Percentiles rank a stretch among this genome's conserved stretches.
Conservation (phyloP, 306 rosid genomes). For the Quercus engelmannii region DNA sequence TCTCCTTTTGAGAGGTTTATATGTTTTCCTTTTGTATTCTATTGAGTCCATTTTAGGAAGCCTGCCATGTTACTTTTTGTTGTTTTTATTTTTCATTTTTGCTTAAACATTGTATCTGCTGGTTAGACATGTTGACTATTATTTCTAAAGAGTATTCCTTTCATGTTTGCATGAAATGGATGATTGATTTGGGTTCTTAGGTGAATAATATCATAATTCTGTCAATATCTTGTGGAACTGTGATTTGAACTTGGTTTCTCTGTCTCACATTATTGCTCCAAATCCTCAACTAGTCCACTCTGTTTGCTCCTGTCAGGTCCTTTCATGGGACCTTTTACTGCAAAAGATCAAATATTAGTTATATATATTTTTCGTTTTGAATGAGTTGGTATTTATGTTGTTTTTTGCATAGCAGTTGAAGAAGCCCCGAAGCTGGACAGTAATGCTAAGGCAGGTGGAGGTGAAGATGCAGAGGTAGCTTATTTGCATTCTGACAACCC, state of each 20-base stretch:
- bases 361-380: background rate
- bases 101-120: background rate
- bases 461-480: slow-evolving; percentile 50
- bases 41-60: background rate
- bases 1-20: too few relatives aligned
- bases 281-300: background rate
- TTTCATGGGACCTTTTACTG: background rate
- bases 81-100: too few relatives aligned
- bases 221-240: slow-evolving; percentile 11
- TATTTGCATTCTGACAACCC: slow-evolving; percentile 8
- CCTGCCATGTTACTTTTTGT: background rate
- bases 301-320: background rate
- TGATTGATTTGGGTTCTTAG: background rate
- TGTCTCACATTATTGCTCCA: background rate
- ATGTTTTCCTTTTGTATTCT: background rate
- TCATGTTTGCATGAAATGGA: background rate
- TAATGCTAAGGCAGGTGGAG: slow-evolving; percentile 33
- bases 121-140: background rate
- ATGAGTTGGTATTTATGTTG: background rate
- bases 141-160: background rate
- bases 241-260: background rate
- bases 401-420: slow-evolving; percentile 27
- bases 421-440: slow-evolving; percentile 42
- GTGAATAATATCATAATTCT: background rate
- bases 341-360: background rate